phyloP scores from a whole-genome alignment of 345 rosid genomes.

The Eucalyptus regnans region DNA sequence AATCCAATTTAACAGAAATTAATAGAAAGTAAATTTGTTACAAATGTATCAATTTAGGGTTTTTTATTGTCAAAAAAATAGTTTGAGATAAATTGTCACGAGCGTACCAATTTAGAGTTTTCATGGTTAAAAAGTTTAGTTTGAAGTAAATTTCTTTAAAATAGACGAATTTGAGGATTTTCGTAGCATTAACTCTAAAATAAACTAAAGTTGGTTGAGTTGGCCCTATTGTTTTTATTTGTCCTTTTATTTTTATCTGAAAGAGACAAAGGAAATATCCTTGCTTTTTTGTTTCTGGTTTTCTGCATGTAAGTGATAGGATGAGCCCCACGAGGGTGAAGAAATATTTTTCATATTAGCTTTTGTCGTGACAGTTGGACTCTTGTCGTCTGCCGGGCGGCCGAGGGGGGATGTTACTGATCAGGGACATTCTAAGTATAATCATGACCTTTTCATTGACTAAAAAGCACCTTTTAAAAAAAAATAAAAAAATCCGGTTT shows the following conservation, averaged over 20 bases:
- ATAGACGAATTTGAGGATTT: no score
- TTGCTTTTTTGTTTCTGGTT: neutral
- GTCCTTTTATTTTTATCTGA: neutral
- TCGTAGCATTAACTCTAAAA: neutral
- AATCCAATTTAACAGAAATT: no score
- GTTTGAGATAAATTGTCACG: rapidly evolving
- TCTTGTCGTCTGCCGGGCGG: neutral
- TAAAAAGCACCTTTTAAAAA: neutral
- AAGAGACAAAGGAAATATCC: neutral
- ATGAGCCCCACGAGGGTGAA: neutral
- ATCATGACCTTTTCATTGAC: neutral
- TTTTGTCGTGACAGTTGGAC: neutral
- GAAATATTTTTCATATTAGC: neutral
- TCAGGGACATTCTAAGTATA: neutral
- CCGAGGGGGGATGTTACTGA: neutral
- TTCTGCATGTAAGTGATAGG: neutral
- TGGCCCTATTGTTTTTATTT: neutral
- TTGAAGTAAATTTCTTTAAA: no score
- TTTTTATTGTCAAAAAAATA: no score
- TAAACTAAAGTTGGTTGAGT: neutral
- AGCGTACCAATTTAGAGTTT: no score
- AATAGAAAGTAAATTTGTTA: no score
- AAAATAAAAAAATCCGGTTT: neutral
- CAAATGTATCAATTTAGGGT: rapidly evolving
- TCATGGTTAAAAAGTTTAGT: no score